These are phyloP conservation scores for Phlyctochytrium planicorne DNA, from an alignment of 192 early-diverging fungal genomes.

Conservation along the genomic window DNA sequence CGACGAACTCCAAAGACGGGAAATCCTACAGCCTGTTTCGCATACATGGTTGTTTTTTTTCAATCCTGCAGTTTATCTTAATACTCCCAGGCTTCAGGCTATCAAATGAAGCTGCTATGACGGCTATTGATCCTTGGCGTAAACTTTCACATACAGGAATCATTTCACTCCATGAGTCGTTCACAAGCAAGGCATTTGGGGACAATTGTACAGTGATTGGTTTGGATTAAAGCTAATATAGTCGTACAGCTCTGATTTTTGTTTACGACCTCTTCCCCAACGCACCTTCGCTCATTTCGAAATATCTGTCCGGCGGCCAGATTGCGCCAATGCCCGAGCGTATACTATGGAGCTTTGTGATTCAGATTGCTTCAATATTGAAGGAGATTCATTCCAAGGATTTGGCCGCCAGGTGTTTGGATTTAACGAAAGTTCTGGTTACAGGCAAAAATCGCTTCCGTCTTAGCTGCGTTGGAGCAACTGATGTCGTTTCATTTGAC, in stretches of 20 bases:
- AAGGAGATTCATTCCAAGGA: constrained; percentile 79
- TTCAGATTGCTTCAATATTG: constrained; percentile 76
- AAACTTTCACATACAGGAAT: constrained; percentile 80
- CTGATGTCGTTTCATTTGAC: constrained; percentile 75
- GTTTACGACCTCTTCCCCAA: constrained; percentile 95
- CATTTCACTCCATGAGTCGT: constrained; percentile 87
- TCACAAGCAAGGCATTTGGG: constrained; percentile 94
- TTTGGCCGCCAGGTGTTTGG: constrained; percentile 76
- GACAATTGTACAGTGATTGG: constrained; percentile 68
- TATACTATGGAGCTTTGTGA: constrained; percentile 81
- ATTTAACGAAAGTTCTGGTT: constrained; percentile 79
- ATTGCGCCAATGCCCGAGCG: constrained; percentile 57
- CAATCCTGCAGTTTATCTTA: not conserved
- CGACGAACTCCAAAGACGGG: constrained; percentile 79
- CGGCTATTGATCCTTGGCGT: constrained; percentile 83
- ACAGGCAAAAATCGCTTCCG: constrained; percentile 80
- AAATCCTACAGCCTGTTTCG: constrained; percentile 75
- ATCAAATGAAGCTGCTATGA: constrained; percentile 78
- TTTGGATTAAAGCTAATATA: not conserved
- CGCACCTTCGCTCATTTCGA: constrained; percentile 63
- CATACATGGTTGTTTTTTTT: constrained; percentile 64
- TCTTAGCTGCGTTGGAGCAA: constrained; percentile 43
- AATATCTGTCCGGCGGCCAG: constrained; percentile 50
- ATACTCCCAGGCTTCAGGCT: constrained; percentile 61
- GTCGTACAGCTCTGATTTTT: constrained; percentile 73